Evolutionary conservation across 495 filamentous ascomycete species (phyloP).

Genomic region (Talaromyces stipitatus): DNA sequence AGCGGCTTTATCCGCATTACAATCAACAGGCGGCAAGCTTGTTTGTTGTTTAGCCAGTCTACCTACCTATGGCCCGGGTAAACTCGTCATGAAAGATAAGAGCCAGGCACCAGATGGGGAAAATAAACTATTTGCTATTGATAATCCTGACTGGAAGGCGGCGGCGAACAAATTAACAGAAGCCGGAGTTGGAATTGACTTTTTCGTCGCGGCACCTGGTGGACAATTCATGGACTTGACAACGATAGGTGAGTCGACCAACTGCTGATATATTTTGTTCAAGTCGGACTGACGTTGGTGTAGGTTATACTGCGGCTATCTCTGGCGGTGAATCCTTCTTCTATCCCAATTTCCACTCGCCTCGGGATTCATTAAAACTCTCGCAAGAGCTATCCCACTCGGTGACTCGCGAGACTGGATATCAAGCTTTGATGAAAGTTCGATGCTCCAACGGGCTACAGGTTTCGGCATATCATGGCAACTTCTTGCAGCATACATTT

Average conservation of each 20-base stretch:
- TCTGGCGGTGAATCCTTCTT: constrained; percentile 92
- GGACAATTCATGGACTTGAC: constrained; percentile 92
- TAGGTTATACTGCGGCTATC: constrained; percentile 58
- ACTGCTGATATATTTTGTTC: not conserved
- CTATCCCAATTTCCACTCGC: constrained; percentile 90
- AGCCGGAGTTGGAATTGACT: constrained; percentile 79
- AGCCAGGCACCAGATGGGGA: constrained; percentile 81
- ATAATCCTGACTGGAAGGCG: constrained; percentile 78
- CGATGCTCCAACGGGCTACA: constrained; percentile 95
- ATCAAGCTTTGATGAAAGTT: constrained; percentile 97
- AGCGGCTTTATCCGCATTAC: constrained; percentile 71
- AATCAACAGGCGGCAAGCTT: constrained; percentile 85
- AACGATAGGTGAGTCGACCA: constrained; percentile 64
- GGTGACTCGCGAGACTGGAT: constrained; percentile 87
- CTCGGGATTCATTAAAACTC: constrained; percentile 77
- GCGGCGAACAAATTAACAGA: constrained; percentile 81
- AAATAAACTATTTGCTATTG: constrained; percentile 84
- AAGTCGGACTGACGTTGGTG: not conserved
- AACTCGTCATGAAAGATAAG: constrained; percentile 78
- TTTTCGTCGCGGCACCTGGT: constrained; percentile 85
- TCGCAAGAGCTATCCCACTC: constrained; percentile 79
- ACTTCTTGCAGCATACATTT: constrained; percentile 91
- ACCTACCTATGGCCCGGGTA: constrained; percentile 84
- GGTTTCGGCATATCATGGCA: constrained; percentile 87
- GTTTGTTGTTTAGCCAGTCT: constrained; percentile 77